phyloP scores from a whole-genome alignment of 352 stramenopile genomes.

The Phytophthora vignae region DNA sequence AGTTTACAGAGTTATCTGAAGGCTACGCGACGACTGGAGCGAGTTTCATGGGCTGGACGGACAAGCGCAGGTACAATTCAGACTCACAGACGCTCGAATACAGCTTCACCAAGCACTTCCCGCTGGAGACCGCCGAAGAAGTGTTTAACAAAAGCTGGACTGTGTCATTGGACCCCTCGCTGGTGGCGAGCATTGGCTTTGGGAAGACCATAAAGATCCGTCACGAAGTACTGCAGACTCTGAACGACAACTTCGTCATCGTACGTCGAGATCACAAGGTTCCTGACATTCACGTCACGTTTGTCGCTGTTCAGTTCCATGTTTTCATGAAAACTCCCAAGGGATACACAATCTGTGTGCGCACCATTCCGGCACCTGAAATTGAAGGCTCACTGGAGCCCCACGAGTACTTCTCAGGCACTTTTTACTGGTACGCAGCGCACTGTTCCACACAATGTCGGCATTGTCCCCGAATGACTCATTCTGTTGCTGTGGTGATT shows the following conservation, averaged over 20 bases:
- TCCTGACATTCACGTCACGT: constrained; percentile 37
- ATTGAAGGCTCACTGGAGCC: constrained; percentile 47
- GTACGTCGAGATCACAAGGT: constrained; percentile 53
- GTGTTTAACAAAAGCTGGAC: constrained; percentile 47
- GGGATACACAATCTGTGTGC: constrained; percentile 61
- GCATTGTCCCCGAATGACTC: neutral
- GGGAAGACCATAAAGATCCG: constrained; percentile 41
- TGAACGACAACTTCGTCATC: constrained; percentile 60
- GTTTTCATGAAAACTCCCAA: constrained; percentile 60
- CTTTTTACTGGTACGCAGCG: constrained; percentile 57
- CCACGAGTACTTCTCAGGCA: constrained; percentile 56
- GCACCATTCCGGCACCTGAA: constrained; percentile 53
- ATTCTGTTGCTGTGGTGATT: neutral
- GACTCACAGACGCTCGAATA: constrained; percentile 40
- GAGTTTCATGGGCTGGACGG: constrained; percentile 55
- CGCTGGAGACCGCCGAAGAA: constrained; percentile 30
- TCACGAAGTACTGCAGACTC: constrained; percentile 55
- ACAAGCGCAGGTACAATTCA: constrained; percentile 45
- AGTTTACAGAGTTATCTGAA: constrained; percentile 24
- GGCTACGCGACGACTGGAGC: constrained; percentile 36
- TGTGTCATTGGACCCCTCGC: constrained; percentile 38
- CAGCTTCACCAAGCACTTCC: constrained; percentile 46
- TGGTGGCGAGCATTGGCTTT: constrained; percentile 47
- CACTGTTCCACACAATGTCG: no score
- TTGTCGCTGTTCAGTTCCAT: constrained; percentile 56